Percentiles rank a stretch among this genome's conserved stretches.
Evolutionary conservation across 2,329 filamentous ascomycete genomes (phyloP).

Genomic region (Diaporthe velutina): DNA sequence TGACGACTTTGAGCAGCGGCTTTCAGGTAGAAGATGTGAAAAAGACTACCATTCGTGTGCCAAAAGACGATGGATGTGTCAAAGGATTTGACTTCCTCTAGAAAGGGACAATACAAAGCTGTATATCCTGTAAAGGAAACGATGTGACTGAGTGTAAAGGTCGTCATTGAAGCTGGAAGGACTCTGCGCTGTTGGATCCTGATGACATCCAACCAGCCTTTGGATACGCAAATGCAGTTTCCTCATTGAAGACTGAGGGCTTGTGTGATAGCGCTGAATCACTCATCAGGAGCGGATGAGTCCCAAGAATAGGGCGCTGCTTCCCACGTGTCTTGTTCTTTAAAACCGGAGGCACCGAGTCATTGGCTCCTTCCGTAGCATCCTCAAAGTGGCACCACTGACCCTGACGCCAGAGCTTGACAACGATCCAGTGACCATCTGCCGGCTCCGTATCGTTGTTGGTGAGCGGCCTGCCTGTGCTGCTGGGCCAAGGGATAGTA

Average conservation of each 20-base stretch:
- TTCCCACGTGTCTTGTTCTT: background rate
- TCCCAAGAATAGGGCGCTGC: background rate
- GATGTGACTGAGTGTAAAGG: background rate
- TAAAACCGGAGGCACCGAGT: too few relatives aligned
- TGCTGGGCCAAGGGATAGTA: background rate
- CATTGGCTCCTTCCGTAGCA: background rate
- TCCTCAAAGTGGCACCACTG: background rate
- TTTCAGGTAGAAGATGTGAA: background rate
- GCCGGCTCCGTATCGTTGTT: background rate
- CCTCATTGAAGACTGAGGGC: background rate
- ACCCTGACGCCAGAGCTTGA: background rate
- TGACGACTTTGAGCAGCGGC: background rate
- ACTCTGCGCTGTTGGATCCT: background rate
- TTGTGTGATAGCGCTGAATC: background rate
- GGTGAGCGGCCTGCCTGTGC: too few relatives aligned
- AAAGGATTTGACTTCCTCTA: too few relatives aligned
- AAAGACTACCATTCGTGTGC: background rate
- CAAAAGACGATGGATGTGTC: background rate
- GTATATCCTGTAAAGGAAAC: background rate
- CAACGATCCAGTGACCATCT: background rate
- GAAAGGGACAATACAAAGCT: background rate
- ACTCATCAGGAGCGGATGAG: background rate
- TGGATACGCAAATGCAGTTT: background rate
- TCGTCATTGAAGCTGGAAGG: background rate
- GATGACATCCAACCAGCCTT: background rate